Conservation (phyloP, 164 flowering plant genomes). For the Aristolochia contorta region DNA sequence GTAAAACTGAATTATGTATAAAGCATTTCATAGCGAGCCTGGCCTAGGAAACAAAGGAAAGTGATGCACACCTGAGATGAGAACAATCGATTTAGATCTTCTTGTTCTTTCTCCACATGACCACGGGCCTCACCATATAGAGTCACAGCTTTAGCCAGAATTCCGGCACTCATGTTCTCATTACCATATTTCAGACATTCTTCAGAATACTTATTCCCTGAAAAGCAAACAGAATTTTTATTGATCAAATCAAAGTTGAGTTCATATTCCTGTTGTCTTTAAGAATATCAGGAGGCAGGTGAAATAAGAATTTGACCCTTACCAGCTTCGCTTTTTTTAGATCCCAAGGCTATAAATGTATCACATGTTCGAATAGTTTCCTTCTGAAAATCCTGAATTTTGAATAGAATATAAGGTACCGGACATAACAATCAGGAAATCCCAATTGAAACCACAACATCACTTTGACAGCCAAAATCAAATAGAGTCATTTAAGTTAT, state of each 20-base stretch:
- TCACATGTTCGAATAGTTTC: conserved; percentile 80
- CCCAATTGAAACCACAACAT: too few species aligned
- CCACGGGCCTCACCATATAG: conserved; percentile 75
- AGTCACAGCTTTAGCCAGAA: conserved; percentile 79
- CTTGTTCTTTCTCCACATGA: conserved; percentile 89
- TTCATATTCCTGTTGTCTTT: background rate
- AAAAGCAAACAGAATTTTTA: conserved; percentile 5
- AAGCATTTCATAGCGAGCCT: background rate
- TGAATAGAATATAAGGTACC: background rate
- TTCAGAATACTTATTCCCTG: conserved; percentile 89
- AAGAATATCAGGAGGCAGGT: background rate
- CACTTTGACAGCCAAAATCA: too few species aligned
- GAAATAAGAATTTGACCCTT: conserved; percentile 2
- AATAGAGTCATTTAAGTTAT: too few species aligned
- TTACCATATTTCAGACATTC: conserved; percentile 79
- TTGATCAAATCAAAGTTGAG: background rate
- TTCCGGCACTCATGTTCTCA: conserved; percentile 52
- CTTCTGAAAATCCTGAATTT: conserved; percentile 79
- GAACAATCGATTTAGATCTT: conserved; percentile 56
- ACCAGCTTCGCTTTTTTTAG: conserved; percentile 81
- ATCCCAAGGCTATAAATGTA: conserved; percentile 61
- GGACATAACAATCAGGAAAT: background rate
- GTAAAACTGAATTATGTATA: background rate
- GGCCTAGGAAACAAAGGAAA: background rate
- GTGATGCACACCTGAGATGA: conserved; percentile 51